Base-by-base conservation (phyloP, 176 grass and related monocot species). In the Tillandsia fasciculata region DNA sequence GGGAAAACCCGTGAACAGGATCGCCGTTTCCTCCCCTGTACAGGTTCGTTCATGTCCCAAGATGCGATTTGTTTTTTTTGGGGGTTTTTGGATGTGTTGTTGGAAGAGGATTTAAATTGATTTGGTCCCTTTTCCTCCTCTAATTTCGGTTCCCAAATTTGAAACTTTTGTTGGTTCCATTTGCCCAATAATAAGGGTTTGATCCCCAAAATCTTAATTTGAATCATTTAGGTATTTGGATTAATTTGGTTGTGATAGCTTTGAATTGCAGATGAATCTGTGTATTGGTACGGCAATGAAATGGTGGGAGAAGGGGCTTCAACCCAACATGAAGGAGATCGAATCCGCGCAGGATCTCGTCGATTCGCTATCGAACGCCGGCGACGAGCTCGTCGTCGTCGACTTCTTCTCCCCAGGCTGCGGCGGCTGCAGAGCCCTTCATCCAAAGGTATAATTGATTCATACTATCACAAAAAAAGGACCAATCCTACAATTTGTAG, bases 361-460 rank as follows among this genome's bases (percentile, higher is more conserved):
- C 22, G 72, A 83, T n/a, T 77, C 87, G 57, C 70, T 90, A 14
- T 66, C 29, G 65, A 74, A 71, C 77, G 76, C 87, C 69, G 83
- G 83, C 72, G 75, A 90, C 76, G 83, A 47, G 76, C 83, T 90
- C 73, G 79, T 83, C 56, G 67, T 86, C 68, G 79, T 90, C 64
- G 78, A 90, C 73, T 90, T 90, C 83, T 90, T 85, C 79, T 90
- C 87, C 23, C 87, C 87, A 2, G 87, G 83, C 9, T 90, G 87
- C 77, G 83, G 87, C 11, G 87, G 82, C 22, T 90, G 87, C 83
- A 23, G 15, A 3, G 47, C 54, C 48, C 26, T 8, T 48, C 1
- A 14, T 48, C 12, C 63, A 23, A 27, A 49, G 63, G 56, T 61
- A 61, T 56, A 18, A 61, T n/a, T 10, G 15, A 9, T 61, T 61